Evolutionary conservation across 345 rosid genomes (phyloP).

Genomic region (Psidium friedrichsthalianum): DNA sequence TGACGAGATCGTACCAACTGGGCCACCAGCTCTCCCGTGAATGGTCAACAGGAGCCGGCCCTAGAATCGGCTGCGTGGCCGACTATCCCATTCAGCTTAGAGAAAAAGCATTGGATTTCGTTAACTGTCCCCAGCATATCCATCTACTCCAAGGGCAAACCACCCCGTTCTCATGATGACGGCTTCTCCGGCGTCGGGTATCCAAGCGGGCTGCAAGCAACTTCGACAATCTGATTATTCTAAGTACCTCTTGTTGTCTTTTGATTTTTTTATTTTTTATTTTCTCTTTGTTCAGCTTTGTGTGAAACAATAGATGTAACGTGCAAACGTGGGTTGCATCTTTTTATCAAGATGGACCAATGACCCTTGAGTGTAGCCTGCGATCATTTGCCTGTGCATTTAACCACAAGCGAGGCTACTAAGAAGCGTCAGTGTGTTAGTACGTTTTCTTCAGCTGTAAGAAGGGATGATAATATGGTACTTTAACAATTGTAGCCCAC

Average conservation of each 20-base stretch:
- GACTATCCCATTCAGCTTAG: constrained; percentile 70
- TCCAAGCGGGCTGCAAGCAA: neutral
- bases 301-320: neutral
- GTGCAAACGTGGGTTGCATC: neutral
- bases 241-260: neutral
- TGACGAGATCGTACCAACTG: constrained; percentile 44
- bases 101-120: constrained; percentile 60
- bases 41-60: constrained; percentile 87
- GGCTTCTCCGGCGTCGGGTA: no score
- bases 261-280: neutral
- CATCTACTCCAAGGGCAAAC: neutral
- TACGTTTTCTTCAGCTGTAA: neutral
- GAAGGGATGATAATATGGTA: neutral
- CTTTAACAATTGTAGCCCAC: neutral
- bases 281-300: neutral
- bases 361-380: neutral
- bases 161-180: neutral
- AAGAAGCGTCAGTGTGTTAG: neutral
- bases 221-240: neutral
- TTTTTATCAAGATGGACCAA: neutral
- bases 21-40: constrained; percentile 67
- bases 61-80: constrained; percentile 74
- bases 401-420: neutral
- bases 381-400: neutral
- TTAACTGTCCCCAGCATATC: constrained; percentile 44